phyloP scores from a whole-genome alignment of 2,329 filamentous ascomycete genomes.

The Alternaria solani region DNA sequence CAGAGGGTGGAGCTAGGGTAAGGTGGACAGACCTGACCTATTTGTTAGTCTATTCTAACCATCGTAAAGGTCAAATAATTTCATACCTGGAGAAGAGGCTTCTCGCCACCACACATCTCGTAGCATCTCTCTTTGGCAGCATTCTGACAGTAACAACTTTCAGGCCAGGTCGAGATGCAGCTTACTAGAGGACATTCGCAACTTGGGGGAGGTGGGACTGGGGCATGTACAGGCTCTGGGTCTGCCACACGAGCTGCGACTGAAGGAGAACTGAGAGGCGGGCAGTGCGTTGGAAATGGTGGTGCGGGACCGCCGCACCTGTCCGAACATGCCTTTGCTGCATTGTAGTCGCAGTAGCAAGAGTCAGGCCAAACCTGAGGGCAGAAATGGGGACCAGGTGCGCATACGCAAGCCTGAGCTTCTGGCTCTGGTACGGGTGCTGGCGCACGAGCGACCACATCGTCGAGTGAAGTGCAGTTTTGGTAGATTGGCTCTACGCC shows the following conservation, averaged over 20 bases:
- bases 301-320: constrained; percentile 32
- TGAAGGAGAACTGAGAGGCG: not conserved
- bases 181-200: constrained; percentile 34
- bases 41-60: not conserved
- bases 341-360: constrained; percentile 42
- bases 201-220: not conserved
- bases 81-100: constrained; percentile 20
- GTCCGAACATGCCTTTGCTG: constrained; percentile 23
- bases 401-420: constrained; percentile 22
- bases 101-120: constrained; percentile 37
- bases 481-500: not conserved
- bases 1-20: not conserved
- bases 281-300: constrained; percentile 9
- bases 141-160: constrained; percentile 44
- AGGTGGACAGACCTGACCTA: constrained; percentile 7
- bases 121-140: constrained; percentile 24
- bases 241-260: not conserved
- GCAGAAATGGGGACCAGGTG: constrained; percentile 22
- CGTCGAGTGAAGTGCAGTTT: not conserved
- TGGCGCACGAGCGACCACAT: not conserved
- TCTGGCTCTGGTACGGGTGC: not conserved
- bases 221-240: not conserved
- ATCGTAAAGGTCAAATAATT: too few relatives aligned
- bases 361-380: constrained; percentile 34
- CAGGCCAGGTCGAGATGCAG: constrained; percentile 36